These are phyloP conservation scores for Pestalotiopsis sp. DNA, from an alignment of 2,329 filamentous ascomycete species.

Conservation along the genomic window DNA sequence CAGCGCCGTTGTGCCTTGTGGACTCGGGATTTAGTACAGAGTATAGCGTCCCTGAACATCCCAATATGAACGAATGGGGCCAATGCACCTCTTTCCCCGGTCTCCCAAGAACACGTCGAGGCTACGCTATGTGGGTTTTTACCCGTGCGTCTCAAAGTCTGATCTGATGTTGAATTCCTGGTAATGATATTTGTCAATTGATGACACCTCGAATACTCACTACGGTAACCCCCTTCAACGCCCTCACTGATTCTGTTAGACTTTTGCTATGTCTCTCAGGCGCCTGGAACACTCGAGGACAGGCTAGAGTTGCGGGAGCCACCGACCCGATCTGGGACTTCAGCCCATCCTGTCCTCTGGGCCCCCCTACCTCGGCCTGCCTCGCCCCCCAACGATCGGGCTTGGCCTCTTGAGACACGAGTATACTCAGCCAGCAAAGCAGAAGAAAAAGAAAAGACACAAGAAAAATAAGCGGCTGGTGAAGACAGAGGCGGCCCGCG, in stretches of 20 bases:
- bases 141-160: too few relatives aligned
- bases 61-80: neutral
- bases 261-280: neutral
- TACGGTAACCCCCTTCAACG: neutral
- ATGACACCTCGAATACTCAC: too few relatives aligned
- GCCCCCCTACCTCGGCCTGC: neutral
- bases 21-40: neutral
- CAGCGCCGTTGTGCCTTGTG: slow-evolving; percentile 14
- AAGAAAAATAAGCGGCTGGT: neutral
- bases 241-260: neutral
- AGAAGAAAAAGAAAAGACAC: neutral
- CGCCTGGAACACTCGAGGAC: neutral
- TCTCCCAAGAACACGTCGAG: too few relatives aligned
- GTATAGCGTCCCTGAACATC: neutral
- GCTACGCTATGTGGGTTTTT: too few relatives aligned
- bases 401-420: neutral
- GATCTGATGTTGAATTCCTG: too few relatives aligned
- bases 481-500: neutral
- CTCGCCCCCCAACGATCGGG: neutral
- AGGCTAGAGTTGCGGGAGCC: neutral
- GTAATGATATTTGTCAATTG: too few relatives aligned
- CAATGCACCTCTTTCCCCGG: too few relatives aligned
- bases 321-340: slow-evolving; percentile 1
- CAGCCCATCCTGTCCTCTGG: neutral
- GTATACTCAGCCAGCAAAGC: neutral